Percentiles rank a stretch among this genome's conserved stretches.
phyloP scores from a whole-genome alignment of 164 flowering plant species.

The Macadamia integrifolia region DNA sequence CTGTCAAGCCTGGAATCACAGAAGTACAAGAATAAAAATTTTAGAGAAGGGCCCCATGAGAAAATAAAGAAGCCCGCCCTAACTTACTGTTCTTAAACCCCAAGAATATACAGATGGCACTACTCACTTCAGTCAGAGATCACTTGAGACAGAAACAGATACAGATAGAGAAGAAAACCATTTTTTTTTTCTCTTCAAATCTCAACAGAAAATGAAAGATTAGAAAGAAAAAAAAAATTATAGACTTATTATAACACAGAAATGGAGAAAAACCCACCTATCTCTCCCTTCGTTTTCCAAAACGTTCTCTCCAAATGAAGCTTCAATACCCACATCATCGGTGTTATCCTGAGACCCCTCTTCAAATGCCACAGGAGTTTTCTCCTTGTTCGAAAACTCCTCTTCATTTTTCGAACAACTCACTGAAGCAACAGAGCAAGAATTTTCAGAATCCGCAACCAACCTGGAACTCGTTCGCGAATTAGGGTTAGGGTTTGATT shows the following conservation, averaged over 20 bases:
- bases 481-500: constrained; percentile 14
- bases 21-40: no score
- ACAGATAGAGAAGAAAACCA: no score
- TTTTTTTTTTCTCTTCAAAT: no score
- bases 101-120: no score
- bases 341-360: constrained; percentile 7
- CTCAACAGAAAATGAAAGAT: no score
- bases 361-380: constrained; percentile 3
- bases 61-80: no score
- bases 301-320: constrained; percentile 59
- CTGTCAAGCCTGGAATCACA: no score
- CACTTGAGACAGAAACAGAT: no score
- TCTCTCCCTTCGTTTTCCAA: constrained; percentile 53
- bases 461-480: constrained; percentile 15
- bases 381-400: background rate
- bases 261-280: constrained; percentile 39
- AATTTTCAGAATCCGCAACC: constrained; percentile 18
- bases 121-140: background rate
- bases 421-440: constrained; percentile 18
- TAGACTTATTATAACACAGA: background rate
- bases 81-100: no score
- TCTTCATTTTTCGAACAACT: constrained; percentile 11
- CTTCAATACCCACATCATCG: constrained; percentile 33
- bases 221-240: background rate
- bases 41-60: background rate